Conservation (phyloP, 140 eudicot species). For the Eryngium alpinum region DNA sequence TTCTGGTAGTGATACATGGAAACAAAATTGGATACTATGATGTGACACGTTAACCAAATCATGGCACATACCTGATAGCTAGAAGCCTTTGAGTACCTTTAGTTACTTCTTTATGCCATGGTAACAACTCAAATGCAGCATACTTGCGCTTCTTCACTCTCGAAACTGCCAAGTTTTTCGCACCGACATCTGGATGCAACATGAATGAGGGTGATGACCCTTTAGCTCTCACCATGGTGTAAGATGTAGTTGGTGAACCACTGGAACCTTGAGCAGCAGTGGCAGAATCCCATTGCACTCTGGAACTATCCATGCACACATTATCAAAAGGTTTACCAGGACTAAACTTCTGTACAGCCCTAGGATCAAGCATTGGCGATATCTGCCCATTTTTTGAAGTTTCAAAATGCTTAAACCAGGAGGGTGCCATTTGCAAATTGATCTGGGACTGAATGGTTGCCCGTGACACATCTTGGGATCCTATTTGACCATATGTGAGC, state of each 20-base stretch:
- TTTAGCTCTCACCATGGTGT: constrained; percentile 20
- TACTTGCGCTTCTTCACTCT: constrained; percentile 58
- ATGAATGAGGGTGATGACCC: constrained; percentile 19
- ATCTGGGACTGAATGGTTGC: constrained; percentile 20
- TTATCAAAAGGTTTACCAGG: constrained; percentile 4
- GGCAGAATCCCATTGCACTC: constrained; percentile 10
- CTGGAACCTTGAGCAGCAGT: constrained; percentile 29
- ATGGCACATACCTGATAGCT: constrained; percentile 33
- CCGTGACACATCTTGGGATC: constrained; percentile 1
- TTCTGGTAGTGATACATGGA: no score
- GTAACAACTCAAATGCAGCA: constrained; percentile 30
- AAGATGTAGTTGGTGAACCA: constrained; percentile 22
- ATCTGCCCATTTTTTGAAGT: constrained; percentile 36
- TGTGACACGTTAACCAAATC: no score
- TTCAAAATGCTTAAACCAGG: constrained; percentile 40
- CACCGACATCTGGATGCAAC: constrained; percentile 19
- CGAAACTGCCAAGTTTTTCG: constrained; percentile 22
- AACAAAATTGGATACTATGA: no score
- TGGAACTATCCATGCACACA: constrained; percentile 16
- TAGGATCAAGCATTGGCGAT: constrained; percentile 28
- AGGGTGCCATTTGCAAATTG: constrained; percentile 36
- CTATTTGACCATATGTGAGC: constrained; percentile 17
- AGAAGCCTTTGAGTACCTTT: constrained; percentile 35
- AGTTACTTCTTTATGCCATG: constrained; percentile 59
- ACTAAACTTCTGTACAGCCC: constrained; percentile 30